These are phyloP conservation scores for Magnolia changhungtana DNA, from an alignment of 164 flowering plant species.

Conservation along the genomic window DNA sequence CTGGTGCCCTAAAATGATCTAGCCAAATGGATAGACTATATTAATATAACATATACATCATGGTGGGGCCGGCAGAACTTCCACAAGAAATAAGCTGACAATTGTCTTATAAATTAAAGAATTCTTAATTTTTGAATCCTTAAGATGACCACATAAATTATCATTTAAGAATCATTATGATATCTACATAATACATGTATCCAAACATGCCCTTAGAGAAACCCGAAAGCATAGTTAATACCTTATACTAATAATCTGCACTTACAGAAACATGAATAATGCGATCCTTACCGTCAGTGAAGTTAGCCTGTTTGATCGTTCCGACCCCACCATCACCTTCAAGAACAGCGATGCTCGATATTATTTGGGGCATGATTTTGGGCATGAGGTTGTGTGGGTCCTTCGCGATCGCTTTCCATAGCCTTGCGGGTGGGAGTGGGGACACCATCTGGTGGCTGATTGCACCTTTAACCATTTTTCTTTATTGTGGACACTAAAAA, in stretches of 20 bases:
- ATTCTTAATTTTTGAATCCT: too few relatives aligned
- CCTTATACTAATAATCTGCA: too few relatives aligned
- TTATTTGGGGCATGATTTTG: background rate
- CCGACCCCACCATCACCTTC: conserved; percentile 8
- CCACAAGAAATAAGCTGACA: too few relatives aligned
- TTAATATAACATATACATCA: too few relatives aligned
- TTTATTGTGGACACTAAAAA: background rate
- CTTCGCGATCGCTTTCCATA: background rate
- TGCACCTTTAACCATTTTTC: background rate
- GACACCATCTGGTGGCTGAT: conserved; percentile 1
- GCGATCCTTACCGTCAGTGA: background rate
- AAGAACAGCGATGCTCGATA: background rate
- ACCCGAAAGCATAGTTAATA: too few relatives aligned
- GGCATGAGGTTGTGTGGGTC: conserved; percentile 10
- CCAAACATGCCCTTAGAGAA: too few relatives aligned
- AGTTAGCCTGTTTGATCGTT: background rate
- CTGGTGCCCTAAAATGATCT: too few relatives aligned
- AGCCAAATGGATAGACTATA: too few relatives aligned
- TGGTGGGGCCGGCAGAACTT: too few relatives aligned
- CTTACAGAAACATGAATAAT: background rate
- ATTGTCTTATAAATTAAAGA: too few relatives aligned
- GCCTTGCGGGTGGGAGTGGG: background rate
- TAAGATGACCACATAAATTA: too few relatives aligned
- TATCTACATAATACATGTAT: too few relatives aligned
- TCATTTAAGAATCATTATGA: background rate